Evolutionary conservation across 2,329 filamentous ascomycete species (phyloP).

Genomic region (Delphinella strobiligena): DNA sequence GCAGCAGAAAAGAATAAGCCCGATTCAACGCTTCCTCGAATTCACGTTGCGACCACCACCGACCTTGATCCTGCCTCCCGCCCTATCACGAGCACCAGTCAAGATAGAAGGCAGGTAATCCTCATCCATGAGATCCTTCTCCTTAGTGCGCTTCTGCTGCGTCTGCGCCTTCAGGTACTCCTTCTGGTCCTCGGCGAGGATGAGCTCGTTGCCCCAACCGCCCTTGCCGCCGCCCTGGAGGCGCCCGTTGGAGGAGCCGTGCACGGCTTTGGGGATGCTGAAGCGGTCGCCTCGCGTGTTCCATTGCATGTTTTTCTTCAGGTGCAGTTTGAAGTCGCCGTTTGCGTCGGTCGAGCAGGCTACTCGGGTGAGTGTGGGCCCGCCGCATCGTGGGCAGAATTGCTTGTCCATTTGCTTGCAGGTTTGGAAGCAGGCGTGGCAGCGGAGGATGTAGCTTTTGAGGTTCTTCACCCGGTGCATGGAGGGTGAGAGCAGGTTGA

Average conservation of each 20-base stretch:
- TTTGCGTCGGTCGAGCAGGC: slow-evolving; percentile 72
- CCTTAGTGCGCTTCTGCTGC: slow-evolving; percentile 51
- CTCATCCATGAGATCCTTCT: slow-evolving; percentile 84
- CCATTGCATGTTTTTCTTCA: slow-evolving; percentile 94
- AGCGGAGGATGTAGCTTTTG: slow-evolving; percentile 81
- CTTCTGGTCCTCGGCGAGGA: slow-evolving; percentile 91
- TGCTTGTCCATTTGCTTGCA: slow-evolving; percentile 77
- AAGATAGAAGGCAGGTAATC: slow-evolving; percentile 81
- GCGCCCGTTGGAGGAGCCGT: slow-evolving; percentile 71
- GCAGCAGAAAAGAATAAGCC: no score
- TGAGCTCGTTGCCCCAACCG: slow-evolving; percentile 74
- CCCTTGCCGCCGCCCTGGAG: slow-evolving; percentile 62
- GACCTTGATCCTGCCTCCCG: slow-evolving; percentile 59
- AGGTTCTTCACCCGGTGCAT: slow-evolving; percentile 72
- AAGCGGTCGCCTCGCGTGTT: slow-evolving; percentile 87
- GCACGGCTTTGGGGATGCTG: slow-evolving; percentile 81
- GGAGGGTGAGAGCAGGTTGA: slow-evolving; percentile 71
- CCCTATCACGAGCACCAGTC: slow-evolving; percentile 60
- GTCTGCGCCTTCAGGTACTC: slow-evolving; percentile 61
- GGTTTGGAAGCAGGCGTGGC: slow-evolving; percentile 83
- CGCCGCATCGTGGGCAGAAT: slow-evolving; percentile 86
- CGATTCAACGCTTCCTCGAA: slow-evolving; percentile 51
- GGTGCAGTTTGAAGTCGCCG: slow-evolving; percentile 71
- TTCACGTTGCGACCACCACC: slow-evolving; percentile 84
- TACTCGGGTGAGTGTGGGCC: slow-evolving; percentile 72